Conservation (phyloP, 371 early-diverging fungal species). For the Coemansia sp. region DNA sequence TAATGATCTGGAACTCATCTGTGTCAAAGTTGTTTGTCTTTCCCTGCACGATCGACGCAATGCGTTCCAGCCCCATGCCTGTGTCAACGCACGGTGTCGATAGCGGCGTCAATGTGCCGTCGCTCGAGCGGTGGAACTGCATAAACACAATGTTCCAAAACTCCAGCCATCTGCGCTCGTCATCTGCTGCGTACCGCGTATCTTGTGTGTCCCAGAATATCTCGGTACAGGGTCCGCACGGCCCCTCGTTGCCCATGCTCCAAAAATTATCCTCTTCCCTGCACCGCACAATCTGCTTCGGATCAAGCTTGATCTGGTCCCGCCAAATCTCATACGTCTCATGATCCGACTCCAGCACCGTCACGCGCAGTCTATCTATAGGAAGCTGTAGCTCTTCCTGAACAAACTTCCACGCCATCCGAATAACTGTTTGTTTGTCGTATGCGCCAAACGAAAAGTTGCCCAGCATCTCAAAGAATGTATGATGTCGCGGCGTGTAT, state of each 20-base stretch:
- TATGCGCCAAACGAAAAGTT: slow-evolving; percentile 78
- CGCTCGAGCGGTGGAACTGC: slow-evolving; percentile 63
- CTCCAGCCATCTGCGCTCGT: slow-evolving; percentile 66
- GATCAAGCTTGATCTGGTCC: slow-evolving; percentile 60
- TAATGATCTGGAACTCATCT: slow-evolving; percentile 58
- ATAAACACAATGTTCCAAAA: slow-evolving; percentile 87
- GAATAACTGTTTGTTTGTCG: slow-evolving; percentile 61
- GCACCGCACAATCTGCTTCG: slow-evolving; percentile 59
- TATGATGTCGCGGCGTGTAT: slow-evolving; percentile 74
- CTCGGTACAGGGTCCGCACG: slow-evolving; percentile 80
- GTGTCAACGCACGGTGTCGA: slow-evolving; percentile 73
- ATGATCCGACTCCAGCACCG: slow-evolving; percentile 65
- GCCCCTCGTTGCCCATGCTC: slow-evolving; percentile 82
- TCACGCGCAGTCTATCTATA: slow-evolving; percentile 62
- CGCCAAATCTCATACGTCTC: slow-evolving; percentile 69
- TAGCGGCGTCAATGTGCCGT: slow-evolving; percentile 59
- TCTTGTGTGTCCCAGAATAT: slow-evolving; percentile 77
- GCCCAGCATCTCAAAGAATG: slow-evolving; percentile 84
- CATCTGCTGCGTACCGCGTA: slow-evolving; percentile 52
- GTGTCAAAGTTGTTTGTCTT: slow-evolving; percentile 71
- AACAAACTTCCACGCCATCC: slow-evolving; percentile 70
- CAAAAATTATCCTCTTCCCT: slow-evolving; percentile 77
- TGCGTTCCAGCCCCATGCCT: slow-evolving; percentile 79
- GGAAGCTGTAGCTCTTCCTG: slow-evolving; percentile 65
- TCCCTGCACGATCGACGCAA: slow-evolving; percentile 65